Evolutionary conservation across 1,284 basidiomycete species (phyloP).

Genomic region (Tilletia horrida): DNA sequence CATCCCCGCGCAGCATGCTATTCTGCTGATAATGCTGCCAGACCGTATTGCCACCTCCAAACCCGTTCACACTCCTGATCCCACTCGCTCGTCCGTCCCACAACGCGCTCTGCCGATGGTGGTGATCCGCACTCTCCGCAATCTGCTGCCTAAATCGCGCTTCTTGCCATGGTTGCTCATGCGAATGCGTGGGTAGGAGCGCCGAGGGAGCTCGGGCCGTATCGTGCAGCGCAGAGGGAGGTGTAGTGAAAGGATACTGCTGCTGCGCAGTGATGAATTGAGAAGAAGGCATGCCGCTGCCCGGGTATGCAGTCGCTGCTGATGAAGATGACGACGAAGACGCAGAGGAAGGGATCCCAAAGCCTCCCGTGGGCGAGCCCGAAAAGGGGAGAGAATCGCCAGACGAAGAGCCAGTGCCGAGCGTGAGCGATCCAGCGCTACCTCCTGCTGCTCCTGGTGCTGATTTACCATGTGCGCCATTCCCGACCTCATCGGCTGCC

Average conservation of each 20-base stretch:
- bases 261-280: too few relatives aligned
- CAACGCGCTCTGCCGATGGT: background rate
- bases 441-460: too few relatives aligned
- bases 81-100: conserved; percentile 3
- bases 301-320: too few relatives aligned
- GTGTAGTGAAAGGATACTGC: background rate
- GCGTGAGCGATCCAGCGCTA: too few relatives aligned
- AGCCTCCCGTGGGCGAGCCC: background rate
- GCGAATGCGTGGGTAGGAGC: conserved; percentile 5
- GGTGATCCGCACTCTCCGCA: conserved; percentile 4
- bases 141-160: conserved; percentile 8
- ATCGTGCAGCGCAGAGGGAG: background rate
- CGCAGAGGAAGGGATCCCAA: too few relatives aligned
- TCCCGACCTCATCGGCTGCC: conserved; percentile 6
- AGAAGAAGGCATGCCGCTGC: too few relatives aligned
- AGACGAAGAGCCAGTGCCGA: too few relatives aligned
- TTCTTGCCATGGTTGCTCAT: conserved; percentile 15
- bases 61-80: too few relatives aligned
- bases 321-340: too few relatives aligned
- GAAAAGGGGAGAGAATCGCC: conserved; percentile 2
- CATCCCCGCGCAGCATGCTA: too few relatives aligned
- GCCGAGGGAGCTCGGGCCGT: background rate
- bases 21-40: background rate
- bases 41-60: background rate
- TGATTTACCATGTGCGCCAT: background rate